Evolutionary conservation across 202 grass and related monocot species (phyloP).

Genomic region (Miscanthus sacchariflorus): DNA sequence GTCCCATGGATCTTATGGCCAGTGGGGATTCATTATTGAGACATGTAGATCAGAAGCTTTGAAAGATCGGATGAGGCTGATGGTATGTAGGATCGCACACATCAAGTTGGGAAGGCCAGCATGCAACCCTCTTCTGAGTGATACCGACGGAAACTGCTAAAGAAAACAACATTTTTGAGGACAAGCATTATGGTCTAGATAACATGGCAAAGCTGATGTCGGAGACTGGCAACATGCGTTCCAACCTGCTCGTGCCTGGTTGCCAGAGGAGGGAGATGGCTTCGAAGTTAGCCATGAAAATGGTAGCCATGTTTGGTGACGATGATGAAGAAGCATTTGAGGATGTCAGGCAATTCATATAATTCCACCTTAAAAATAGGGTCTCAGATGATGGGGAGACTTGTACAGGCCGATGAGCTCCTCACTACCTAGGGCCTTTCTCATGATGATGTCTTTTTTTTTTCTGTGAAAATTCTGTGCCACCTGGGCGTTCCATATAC

Average conservation of each 20-base stretch:
- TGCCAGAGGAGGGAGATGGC: conserved; percentile 92
- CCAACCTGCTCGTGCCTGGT: conserved; percentile 86
- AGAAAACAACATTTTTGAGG: conserved; percentile 48
- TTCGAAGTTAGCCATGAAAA: conserved; percentile 80
- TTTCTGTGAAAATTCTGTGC: too few species aligned
- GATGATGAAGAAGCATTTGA: conserved; percentile 60
- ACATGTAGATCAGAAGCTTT: conserved; percentile 55
- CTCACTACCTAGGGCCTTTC: too few species aligned
- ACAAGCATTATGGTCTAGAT: conserved; percentile 78
- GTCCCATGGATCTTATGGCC: conserved; percentile 88
- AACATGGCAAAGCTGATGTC: conserved; percentile 79
- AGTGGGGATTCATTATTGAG: conserved; percentile 67
- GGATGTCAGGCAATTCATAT: conserved; percentile 18
- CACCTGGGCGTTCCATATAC: too few species aligned
- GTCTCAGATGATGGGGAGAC: too few species aligned
- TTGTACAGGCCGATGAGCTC: too few species aligned
- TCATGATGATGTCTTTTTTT: too few species aligned
- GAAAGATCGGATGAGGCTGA: conserved; percentile 45
- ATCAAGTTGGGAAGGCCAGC: conserved; percentile 21
- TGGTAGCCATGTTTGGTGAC: conserved; percentile 90
- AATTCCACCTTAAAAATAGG: not conserved
- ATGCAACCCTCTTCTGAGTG: conserved; percentile 47
- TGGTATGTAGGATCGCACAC: conserved; percentile 27
- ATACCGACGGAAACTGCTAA: conserved; percentile 42
- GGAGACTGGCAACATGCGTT: conserved; percentile 82